Evolutionary conservation across 2,329 filamentous ascomycete species (phyloP).

Genomic region (Clathrospora elynae): DNA sequence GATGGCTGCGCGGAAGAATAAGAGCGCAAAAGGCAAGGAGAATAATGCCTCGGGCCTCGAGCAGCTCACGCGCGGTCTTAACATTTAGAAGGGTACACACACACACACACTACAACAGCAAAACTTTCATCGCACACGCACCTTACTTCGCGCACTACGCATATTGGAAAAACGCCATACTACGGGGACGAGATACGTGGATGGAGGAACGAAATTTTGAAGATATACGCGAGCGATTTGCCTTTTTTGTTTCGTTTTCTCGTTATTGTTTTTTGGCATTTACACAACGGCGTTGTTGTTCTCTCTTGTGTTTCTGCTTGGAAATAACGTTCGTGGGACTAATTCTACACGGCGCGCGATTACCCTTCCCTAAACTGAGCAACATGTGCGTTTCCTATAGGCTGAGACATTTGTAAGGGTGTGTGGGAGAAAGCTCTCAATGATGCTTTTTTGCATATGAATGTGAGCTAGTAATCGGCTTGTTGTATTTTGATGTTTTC

Average conservation of each 20-base stretch:
- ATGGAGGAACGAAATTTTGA: constrained; percentile 4
- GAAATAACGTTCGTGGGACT: neutral
- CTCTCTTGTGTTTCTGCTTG: too few species aligned
- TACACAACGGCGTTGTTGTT: constrained; percentile 1
- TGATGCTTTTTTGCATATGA: too few species aligned
- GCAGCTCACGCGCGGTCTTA: constrained; percentile 35
- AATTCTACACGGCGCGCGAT: too few species aligned
- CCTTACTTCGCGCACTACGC: constrained; percentile 5
- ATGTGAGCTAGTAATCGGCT: too few species aligned
- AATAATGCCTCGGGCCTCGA: constrained; percentile 26
- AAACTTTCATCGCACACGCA: constrained; percentile 1
- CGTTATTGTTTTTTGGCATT: constrained; percentile 6
- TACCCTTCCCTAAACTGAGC: too few species aligned
- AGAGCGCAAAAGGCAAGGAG: constrained; percentile 27
- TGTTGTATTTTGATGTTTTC: too few species aligned
- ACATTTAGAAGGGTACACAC: constrained; percentile 21
- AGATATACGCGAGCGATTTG: constrained; percentile 20
- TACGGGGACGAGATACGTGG: constrained; percentile 12
- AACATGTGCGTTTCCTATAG: too few species aligned
- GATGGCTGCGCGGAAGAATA: constrained; percentile 40
- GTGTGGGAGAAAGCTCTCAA: too few species aligned
- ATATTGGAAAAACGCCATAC: constrained; percentile 8
- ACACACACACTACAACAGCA: constrained; percentile 10
- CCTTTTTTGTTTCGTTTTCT: neutral
- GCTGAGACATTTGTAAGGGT: too few species aligned